These are phyloP conservation scores for Bertia moriformis DNA, from an alignment of 2,329 filamentous ascomycete species.

Conservation along the genomic window DNA sequence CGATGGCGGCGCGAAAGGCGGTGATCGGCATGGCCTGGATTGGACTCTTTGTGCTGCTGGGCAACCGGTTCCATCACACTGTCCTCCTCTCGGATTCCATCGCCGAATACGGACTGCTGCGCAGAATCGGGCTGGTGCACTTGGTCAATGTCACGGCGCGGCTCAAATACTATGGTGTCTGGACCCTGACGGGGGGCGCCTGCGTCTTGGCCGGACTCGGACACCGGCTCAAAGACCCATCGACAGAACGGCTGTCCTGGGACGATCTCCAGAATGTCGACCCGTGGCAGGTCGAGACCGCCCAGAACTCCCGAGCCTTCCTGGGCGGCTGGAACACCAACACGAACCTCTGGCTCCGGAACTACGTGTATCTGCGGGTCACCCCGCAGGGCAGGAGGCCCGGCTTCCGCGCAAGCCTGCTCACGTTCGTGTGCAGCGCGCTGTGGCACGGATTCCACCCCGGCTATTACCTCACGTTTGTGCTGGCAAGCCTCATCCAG, in stretches of 20 bases:
- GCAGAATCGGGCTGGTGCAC: constrained; percentile 43
- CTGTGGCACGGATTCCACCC: constrained; percentile 62
- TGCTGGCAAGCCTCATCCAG: constrained; percentile 50
- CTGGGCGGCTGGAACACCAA: constrained; percentile 59
- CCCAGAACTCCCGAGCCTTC: constrained; percentile 50
- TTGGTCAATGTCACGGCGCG: constrained; percentile 46
- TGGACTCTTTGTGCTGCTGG: neutral
- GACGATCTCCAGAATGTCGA: neutral
- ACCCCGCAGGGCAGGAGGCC: constrained; percentile 47
- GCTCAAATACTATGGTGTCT: constrained; percentile 57
- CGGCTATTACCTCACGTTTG: constrained; percentile 52
- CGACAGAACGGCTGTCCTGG: neutral
- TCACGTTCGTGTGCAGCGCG: constrained; percentile 53
- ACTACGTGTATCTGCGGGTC: constrained; percentile 55
- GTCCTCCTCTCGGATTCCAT: neutral
- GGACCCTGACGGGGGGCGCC: constrained; percentile 51
- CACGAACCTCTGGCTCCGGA: constrained; percentile 54
- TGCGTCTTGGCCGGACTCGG: constrained; percentile 56
- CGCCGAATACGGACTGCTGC: constrained; percentile 33
- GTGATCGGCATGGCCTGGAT: neutral
- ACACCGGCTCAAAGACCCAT: constrained; percentile 41
- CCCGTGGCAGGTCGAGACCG: constrained; percentile 41
- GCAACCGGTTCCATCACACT: neutral
- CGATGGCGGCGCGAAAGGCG: neutral
- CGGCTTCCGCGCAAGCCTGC: constrained; percentile 38